These are phyloP conservation scores for Lipomyces chichibuensis DNA, from an alignment of 805 yeast species.

Conservation along the genomic window DNA sequence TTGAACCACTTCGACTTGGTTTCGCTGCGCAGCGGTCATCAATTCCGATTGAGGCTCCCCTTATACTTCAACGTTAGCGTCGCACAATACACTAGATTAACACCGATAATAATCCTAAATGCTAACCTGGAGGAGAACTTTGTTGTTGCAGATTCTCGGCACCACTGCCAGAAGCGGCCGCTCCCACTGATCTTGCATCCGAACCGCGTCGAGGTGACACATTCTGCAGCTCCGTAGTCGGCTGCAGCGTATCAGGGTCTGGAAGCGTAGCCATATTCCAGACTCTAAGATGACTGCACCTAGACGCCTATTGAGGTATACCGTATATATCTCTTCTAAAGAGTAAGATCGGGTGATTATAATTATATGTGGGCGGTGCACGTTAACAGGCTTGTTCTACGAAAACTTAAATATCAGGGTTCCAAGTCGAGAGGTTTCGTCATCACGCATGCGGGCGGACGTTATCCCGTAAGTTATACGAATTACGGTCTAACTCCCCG, in stretches of 20 bases:
- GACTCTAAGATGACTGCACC: not conserved
- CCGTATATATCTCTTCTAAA: too few relatives aligned
- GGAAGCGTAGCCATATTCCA: conserved; percentile 19
- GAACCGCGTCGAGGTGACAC: conserved; percentile 11
- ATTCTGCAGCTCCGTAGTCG: conserved; percentile 26
- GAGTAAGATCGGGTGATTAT: too few relatives aligned
- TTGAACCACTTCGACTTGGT: conserved; percentile 52
- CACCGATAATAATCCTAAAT: not conserved
- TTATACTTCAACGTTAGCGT: not conserved
- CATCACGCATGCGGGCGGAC: not conserved
- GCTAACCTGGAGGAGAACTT: not conserved
- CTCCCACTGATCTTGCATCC: not conserved
- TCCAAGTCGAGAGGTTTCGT: not conserved
- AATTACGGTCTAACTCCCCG: too few relatives aligned
- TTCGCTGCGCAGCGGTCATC: conserved; percentile 77
- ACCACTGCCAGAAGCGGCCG: not conserved
- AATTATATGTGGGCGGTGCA: too few relatives aligned
- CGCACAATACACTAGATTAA: not conserved
- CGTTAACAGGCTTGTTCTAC: not conserved
- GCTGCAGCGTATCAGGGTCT: conserved; percentile 24
- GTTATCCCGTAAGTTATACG: not conserved
- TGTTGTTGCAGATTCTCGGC: not conserved
- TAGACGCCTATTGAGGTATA: not conserved
- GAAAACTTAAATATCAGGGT: not conserved
- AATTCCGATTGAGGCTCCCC: conserved; percentile 33